These are phyloP conservation scores for Oidiodendron maius DNA, from an alignment of 495 filamentous ascomycete species.

Conservation along the genomic window DNA sequence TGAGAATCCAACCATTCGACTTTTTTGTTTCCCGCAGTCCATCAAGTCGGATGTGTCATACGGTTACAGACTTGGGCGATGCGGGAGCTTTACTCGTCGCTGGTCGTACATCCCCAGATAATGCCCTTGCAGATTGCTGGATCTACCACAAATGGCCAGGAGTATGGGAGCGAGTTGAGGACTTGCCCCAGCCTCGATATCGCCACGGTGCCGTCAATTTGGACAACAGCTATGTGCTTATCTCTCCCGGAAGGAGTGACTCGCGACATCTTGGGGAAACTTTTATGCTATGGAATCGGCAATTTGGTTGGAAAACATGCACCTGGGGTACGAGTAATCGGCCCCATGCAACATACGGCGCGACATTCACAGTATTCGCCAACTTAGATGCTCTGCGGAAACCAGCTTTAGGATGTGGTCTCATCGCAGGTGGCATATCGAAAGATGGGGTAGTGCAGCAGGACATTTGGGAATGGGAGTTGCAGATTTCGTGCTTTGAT, in stretches of 20 bases:
- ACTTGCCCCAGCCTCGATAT: constrained; percentile 61
- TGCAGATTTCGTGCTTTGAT: neutral
- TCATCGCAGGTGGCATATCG: constrained; percentile 64
- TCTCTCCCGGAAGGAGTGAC: constrained; percentile 66
- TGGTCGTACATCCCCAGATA: constrained; percentile 68
- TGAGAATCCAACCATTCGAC: neutral
- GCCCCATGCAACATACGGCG: constrained; percentile 57
- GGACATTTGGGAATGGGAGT: constrained; percentile 29
- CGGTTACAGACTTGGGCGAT: constrained; percentile 52
- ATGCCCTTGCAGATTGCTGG: constrained; percentile 67
- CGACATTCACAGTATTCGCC: constrained; percentile 28
- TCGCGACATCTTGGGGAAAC: constrained; percentile 47
- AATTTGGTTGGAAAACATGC: constrained; percentile 38
- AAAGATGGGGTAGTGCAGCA: constrained; percentile 50
- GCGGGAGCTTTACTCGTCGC: constrained; percentile 61
- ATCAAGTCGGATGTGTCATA: constrained; percentile 68
- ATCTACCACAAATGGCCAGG: constrained; percentile 41
- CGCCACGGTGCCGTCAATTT: constrained; percentile 64
- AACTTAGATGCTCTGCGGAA: neutral
- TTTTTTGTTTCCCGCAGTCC: constrained; percentile 20
- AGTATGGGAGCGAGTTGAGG: constrained; percentile 55
- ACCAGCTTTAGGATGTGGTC: constrained; percentile 32
- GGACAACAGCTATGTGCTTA: constrained; percentile 41
- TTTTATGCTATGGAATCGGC: constrained; percentile 59
- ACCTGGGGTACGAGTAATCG: constrained; percentile 14